These are phyloP conservation scores for Filosporella fistucella DNA, from an alignment of 495 filamentous ascomycete genomes.

Conservation along the genomic window DNA sequence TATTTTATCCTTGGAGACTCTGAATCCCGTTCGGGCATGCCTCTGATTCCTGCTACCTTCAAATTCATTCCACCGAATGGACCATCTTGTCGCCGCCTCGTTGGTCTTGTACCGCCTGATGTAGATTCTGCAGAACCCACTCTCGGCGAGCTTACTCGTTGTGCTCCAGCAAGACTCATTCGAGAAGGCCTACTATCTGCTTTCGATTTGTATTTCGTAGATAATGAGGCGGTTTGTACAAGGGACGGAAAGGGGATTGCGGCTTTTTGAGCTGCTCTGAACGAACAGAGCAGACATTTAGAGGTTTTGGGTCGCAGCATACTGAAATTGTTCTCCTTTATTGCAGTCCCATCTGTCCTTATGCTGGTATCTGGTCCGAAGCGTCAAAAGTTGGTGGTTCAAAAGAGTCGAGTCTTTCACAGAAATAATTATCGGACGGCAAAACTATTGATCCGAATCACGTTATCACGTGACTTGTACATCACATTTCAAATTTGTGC, in stretches of 20 bases:
- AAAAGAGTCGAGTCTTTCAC: too few relatives aligned
- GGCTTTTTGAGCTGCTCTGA: slow-evolving; percentile 18
- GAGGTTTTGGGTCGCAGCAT: slow-evolving; percentile 22
- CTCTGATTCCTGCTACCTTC: slow-evolving; percentile 54
- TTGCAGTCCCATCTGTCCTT: too few relatives aligned
- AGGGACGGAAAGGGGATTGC: slow-evolving; percentile 8
- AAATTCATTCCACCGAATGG: slow-evolving; percentile 81
- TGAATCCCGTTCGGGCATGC: slow-evolving; percentile 21
- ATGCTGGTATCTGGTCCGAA: too few relatives aligned
- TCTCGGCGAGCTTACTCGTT: slow-evolving; percentile 5
- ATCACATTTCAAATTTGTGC: too few relatives aligned
- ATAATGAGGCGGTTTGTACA: slow-evolving; percentile 10
- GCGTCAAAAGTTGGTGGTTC: too few relatives aligned
- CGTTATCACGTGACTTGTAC: too few relatives aligned
- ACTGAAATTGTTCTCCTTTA: too few relatives aligned
- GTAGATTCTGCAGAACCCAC: not conserved
- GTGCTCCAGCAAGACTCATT: slow-evolving; percentile 17
- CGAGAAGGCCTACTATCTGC: slow-evolving; percentile 7
- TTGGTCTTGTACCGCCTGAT: slow-evolving; percentile 17
- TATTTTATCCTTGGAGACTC: slow-evolving; percentile 27
- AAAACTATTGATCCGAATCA: too few relatives aligned
- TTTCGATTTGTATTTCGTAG: slow-evolving; percentile 2
- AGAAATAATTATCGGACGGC: too few relatives aligned
- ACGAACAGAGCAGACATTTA: slow-evolving; percentile 23
- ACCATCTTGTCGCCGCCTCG: slow-evolving; percentile 38